phyloP scores from a whole-genome alignment of 23 red algal species.

The Gracilaria caudata region DNA sequence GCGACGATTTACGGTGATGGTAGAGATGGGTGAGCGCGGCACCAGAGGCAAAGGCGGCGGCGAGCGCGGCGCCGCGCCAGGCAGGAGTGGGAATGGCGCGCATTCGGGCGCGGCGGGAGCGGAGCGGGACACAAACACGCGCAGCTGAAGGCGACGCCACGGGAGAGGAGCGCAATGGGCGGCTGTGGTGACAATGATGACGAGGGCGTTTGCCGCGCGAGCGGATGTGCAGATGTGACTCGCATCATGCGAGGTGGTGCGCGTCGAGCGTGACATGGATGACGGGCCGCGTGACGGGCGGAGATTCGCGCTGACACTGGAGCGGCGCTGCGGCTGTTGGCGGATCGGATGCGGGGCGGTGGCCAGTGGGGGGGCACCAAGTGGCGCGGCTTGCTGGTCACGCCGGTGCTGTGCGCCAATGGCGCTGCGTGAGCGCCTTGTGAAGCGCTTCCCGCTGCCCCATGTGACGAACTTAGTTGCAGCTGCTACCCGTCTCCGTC shows the following conservation, averaged over 20 bases:
- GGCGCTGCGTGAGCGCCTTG: slow-evolving; percentile 7
- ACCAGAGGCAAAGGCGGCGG: slow-evolving; percentile 42
- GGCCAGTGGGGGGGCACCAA: slow-evolving; percentile 1
- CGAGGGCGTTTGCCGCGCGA: neutral
- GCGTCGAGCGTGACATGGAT: too few species aligned
- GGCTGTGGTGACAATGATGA: neutral
- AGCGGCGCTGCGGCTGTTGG: neutral
- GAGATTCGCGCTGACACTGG: neutral
- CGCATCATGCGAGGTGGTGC: too few species aligned
- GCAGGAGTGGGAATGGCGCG: neutral
- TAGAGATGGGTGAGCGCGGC: slow-evolving; percentile 45
- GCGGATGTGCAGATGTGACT: too few species aligned
- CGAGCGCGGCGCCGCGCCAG: slow-evolving; percentile 27
- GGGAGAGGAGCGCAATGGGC: neutral
- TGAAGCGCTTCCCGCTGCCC: neutral
- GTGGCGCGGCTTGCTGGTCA: neutral
- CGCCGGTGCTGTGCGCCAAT: slow-evolving; percentile 32
- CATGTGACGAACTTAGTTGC: neutral
- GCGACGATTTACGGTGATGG: neutral
- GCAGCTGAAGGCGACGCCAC: neutral
- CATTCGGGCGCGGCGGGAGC: neutral
- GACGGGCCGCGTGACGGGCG: neutral
- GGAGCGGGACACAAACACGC: neutral
- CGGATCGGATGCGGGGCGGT: neutral
- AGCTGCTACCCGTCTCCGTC: too few species aligned